Base-by-base conservation (phyloP, 2,329 filamentous ascomycete genomes). In the Colletotrichum musae region DNA sequence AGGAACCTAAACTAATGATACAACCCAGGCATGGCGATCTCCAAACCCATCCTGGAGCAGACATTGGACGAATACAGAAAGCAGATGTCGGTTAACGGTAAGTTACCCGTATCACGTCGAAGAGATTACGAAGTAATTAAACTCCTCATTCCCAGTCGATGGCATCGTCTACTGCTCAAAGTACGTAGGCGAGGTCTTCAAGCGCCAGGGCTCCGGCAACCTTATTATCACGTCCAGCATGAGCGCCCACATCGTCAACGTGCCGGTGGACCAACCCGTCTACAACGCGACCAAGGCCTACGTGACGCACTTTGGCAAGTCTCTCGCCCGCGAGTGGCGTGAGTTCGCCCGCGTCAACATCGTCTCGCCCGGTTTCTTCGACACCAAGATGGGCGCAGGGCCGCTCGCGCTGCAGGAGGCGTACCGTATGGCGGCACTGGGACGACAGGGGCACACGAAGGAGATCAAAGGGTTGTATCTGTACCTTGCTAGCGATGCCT, bases 391-490 rank as follows among this genome's bases (percentile, higher is more conserved):
- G 81, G 85, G 85, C 0, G 86, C 85, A 0, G 77, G 81, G 16
- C 80, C 81, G 0, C 51, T 65, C 2, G 80, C 80, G 2, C 70
- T 84, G 7, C 83, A 87, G 18, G 86, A 88, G 74, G 83, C 81
- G 1, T 80, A 83, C 52, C 74, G 83, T 1, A 87, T 88, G 86
- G 80, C 86, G 0, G 80, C 81, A 2, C 73, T 87, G 16, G 85
- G 88, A 45, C 85, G 89, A 70, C 85, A 90, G 71, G 89, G 87
- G 28, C 85, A 91, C 74, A 88, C 89, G 4, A 90, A 89, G 81
- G 89, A 91, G 81, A 81, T 91, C 72, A 91, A 91, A 84, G 89
- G 88, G 5, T 77, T 86, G 15, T 88, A 87, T 72, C 77, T 88
- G 45, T 87, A 87, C 74, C 78, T 87, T 36, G 83, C 83, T n/a